Evolutionary conservation across 495 filamentous ascomycete genomes (phyloP).

Genomic region (Entonaema liquescens): DNA sequence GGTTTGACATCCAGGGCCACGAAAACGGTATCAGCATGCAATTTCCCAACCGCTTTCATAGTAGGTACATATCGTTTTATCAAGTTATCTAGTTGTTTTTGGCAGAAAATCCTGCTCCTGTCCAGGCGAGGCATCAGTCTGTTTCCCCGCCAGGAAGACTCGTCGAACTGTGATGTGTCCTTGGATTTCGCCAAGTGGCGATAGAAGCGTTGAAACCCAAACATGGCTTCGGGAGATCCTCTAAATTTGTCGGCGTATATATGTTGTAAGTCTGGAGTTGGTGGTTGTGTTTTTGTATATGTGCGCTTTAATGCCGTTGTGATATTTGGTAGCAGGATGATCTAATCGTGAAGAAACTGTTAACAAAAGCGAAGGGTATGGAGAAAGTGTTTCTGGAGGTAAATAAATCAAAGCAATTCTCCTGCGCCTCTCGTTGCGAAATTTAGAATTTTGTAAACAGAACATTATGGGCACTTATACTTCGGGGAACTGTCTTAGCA

Average conservation of each 20-base stretch:
- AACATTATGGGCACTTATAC: neutral
- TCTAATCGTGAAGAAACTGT: neutral
- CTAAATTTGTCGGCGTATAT: neutral
- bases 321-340: neutral
- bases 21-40: slow-evolving; percentile 1
- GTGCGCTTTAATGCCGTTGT: neutral
- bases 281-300: neutral
- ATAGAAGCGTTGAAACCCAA: neutral
- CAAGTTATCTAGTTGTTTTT: neutral
- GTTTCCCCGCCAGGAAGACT: neutral
- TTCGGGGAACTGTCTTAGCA: neutral
- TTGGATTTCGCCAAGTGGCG: neutral
- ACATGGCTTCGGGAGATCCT: neutral
- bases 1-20: slow-evolving; percentile 9
- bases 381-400: neutral
- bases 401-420: neutral
- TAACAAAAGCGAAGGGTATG: neutral
- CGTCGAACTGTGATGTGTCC: neutral
- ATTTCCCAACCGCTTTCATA: neutral
- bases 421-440: neutral
- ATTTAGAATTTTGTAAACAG: neutral
- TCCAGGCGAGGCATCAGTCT: neutral
- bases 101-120: neutral
- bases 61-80: slow-evolving; percentile 5
- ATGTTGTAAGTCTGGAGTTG: neutral